A percentile compares a stretch with the other conserved stretches of the same genome.
phyloP scores from a whole-genome alignment of 2,329 filamentous ascomycete species.

The Aspergillus aculeatinus region DNA sequence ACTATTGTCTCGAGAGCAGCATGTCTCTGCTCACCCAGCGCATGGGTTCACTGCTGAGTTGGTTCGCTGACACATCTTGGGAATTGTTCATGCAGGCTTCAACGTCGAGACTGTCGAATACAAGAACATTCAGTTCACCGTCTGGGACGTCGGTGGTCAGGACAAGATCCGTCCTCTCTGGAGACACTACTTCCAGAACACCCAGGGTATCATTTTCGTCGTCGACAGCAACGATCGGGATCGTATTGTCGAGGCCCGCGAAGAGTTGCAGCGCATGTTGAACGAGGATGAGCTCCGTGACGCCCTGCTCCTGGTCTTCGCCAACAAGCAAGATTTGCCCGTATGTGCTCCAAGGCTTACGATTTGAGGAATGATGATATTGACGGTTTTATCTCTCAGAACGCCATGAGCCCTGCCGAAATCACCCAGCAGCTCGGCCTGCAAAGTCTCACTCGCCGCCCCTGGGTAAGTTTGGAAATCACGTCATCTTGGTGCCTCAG shows the following conservation, averaged over 20 bases:
- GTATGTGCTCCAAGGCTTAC: conserved; percentile 55
- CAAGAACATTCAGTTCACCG: conserved; percentile 99
- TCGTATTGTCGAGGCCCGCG: conserved; percentile 93
- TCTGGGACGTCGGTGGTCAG: conserved; percentile 99
- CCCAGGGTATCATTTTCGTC: conserved; percentile 99
- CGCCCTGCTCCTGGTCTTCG: conserved; percentile 93
- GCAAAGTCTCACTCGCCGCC: conserved; percentile 96
- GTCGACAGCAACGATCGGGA: conserved; percentile 99
- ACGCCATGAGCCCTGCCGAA: conserved; percentile 99
- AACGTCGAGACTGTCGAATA: conserved; percentile 99
- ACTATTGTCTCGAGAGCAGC: conserved; percentile 5
- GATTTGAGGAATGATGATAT: not conserved
- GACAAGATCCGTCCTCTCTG: conserved; percentile 99
- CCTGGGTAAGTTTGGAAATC: conserved; percentile 75
- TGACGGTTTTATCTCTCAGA: conserved; percentile 54
- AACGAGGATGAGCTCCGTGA: conserved; percentile 99
- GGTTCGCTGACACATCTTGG: conserved; percentile 13
- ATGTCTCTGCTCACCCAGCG: not conserved
- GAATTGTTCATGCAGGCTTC: conserved; percentile 64
- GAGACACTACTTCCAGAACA: conserved; percentile 99
- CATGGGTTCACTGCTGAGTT: not conserved
- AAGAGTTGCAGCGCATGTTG: conserved; percentile 96
- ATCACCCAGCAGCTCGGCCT: conserved; percentile 99
- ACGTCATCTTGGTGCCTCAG: conserved; percentile 8
- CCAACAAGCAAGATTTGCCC: conserved; percentile 99